Conservation (phyloP, 139 green algal species). For the Zygnema circumcarinatum region DNA sequence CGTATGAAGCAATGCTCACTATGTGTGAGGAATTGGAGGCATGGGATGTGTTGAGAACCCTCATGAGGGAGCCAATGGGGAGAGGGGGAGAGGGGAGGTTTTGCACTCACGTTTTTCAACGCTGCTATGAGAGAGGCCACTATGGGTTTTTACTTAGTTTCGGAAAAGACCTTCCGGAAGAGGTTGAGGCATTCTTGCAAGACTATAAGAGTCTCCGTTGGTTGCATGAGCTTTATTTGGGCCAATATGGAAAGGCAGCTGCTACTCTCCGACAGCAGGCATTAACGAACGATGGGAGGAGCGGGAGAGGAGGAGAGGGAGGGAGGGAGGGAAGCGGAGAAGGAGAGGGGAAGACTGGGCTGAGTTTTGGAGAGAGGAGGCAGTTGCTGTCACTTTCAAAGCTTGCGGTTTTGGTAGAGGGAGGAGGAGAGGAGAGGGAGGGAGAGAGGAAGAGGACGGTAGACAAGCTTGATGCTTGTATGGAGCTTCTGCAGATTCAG, state of each 20-base stretch:
- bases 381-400: constrained; percentile 2
- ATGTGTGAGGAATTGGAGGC: constrained; percentile 7
- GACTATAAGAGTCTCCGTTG: background rate
- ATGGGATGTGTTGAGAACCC: background rate
- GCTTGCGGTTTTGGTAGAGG: background rate
- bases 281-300: background rate
- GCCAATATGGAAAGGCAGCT: background rate
- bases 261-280: background rate
- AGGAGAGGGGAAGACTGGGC: background rate
- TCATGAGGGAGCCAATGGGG: background rate
- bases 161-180: background rate
- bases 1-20: background rate
- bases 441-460: background rate
- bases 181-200: background rate
- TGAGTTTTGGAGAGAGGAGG: background rate
- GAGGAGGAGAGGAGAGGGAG: background rate
- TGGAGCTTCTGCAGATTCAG: background rate
- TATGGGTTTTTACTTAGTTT: background rate
- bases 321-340: background rate
- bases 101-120: background rate
- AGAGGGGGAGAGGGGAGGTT: background rate
- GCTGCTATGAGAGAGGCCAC: background rate
- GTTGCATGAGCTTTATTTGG: background rate
- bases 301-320: background rate
- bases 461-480: background rate